Conservation (phyloP, 2,329 filamentous ascomycete genomes). For the Nectriaceae sp. region DNA sequence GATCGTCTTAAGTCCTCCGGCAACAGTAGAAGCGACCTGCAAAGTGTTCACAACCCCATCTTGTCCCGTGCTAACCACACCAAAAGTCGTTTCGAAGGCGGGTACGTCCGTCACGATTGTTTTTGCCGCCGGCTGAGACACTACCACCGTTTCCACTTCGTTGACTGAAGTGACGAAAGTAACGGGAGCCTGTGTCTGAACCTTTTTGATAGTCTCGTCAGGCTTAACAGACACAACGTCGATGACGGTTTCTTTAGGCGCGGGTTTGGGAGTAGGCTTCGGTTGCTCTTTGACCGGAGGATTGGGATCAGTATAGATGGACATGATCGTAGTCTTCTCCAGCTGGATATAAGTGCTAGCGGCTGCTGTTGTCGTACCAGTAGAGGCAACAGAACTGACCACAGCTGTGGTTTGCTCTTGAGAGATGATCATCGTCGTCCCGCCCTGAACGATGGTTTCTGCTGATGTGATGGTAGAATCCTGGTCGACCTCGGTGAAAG, state of each 20-base stretch:
- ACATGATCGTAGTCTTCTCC: constrained; percentile 26
- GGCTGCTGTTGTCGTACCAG: constrained; percentile 24
- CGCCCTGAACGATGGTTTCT: constrained; percentile 12
- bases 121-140: constrained; percentile 7
- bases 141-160: constrained; percentile 21
- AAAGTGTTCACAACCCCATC: constrained; percentile 16
- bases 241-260: constrained; percentile 15
- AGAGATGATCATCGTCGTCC: constrained; percentile 12
- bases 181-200: constrained; percentile 22
- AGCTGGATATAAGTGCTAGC: constrained; percentile 26
- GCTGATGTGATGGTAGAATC: background rate
- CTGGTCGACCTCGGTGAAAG: too few relatives aligned
- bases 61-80: constrained; percentile 9
- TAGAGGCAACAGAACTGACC: constrained; percentile 7
- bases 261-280: constrained; percentile 4
- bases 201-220: constrained; percentile 23
- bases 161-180: constrained; percentile 21
- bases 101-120: constrained; percentile 12
- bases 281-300: background rate
- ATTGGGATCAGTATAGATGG: constrained; percentile 16
- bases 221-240: constrained; percentile 21
- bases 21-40: constrained; percentile 13
- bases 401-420: constrained; percentile 11
- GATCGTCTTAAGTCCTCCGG: constrained; percentile 13
- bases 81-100: constrained; percentile 14